Conservation (phyloP, 2,329 filamentous ascomycete species). For the Rachicladosporium sp. region DNA sequence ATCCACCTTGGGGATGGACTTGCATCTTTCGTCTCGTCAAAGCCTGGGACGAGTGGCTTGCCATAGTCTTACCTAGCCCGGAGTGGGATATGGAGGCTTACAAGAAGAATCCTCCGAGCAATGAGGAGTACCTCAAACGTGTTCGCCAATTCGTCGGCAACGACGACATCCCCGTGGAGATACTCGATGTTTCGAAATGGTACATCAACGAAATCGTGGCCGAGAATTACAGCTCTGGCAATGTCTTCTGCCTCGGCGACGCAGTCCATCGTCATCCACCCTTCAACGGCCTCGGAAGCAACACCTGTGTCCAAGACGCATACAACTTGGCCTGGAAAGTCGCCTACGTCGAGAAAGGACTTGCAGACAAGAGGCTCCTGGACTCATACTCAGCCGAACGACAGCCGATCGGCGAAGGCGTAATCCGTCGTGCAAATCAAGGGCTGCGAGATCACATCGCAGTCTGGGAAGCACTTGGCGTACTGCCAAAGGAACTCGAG, state of each 20-base stretch:
- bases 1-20: constrained; percentile 40
- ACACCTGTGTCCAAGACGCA: constrained; percentile 37
- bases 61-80: constrained; percentile 33
- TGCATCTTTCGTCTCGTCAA: constrained; percentile 47
- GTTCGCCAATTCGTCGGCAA: constrained; percentile 44
- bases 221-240: constrained; percentile 39
- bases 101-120: constrained; percentile 22
- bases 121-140: constrained; percentile 35
- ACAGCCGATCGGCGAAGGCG: constrained; percentile 32
- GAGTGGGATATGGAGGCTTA: constrained; percentile 25
- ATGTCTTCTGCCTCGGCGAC: constrained; percentile 45
- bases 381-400: constrained; percentile 22
- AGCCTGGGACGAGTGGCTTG: constrained; percentile 49
- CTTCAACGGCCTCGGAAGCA: constrained; percentile 44
- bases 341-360: constrained; percentile 19
- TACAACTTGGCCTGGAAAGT: constrained; percentile 30
- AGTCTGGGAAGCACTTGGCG: constrained; percentile 21
- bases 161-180: constrained; percentile 37
- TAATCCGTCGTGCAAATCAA: constrained; percentile 46
- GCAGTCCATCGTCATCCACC: constrained; percentile 48
- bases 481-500: constrained; percentile 13
- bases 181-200: constrained; percentile 47
- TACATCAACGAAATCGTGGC: constrained; percentile 48
- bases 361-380: constrained; percentile 18
- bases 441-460: constrained; percentile 39